Percentiles rank a stretch among this genome's conserved stretches.
Conservation (phyloP, 768 basidiomycete genomes). For the Lentinula aciculospora region DNA sequence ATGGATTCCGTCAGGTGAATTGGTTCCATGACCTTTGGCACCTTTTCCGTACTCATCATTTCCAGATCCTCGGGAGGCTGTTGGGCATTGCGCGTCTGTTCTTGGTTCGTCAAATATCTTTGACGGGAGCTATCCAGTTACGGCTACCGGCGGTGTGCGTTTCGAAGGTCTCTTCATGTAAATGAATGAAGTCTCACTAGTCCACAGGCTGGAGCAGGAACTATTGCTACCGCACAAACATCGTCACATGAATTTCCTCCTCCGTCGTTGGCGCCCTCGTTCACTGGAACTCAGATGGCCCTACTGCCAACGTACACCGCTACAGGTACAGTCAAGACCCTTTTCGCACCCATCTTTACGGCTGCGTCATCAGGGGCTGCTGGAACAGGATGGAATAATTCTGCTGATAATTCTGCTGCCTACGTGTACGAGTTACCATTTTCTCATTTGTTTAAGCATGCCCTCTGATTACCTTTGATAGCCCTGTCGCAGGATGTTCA, state of each 20-base stretch:
- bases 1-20: conserved; percentile 77
- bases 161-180: neutral
- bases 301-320: conserved; percentile 67
- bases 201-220: conserved; percentile 47
- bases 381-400: conserved; percentile 76
- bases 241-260: conserved; percentile 61
- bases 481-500: conserved; percentile 53
- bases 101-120: conserved; percentile 37
- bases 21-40: no score
- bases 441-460: neutral
- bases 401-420: conserved; percentile 53
- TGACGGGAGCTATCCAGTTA: conserved; percentile 48
- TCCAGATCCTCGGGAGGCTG: conserved; percentile 40
- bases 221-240: conserved; percentile 47
- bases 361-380: conserved; percentile 43
- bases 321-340: conserved; percentile 58
- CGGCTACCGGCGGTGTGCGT: conserved; percentile 65
- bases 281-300: conserved; percentile 46
- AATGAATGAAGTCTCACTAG: neutral
- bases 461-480: conserved; percentile 11
- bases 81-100: conserved; percentile 36
- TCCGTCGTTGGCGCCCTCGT: conserved; percentile 44
- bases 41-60: neutral
- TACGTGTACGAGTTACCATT: conserved; percentile 35
- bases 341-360: conserved; percentile 60